phyloP scores from a whole-genome alignment of 345 rosid genomes.

The Acer yangbiense region DNA sequence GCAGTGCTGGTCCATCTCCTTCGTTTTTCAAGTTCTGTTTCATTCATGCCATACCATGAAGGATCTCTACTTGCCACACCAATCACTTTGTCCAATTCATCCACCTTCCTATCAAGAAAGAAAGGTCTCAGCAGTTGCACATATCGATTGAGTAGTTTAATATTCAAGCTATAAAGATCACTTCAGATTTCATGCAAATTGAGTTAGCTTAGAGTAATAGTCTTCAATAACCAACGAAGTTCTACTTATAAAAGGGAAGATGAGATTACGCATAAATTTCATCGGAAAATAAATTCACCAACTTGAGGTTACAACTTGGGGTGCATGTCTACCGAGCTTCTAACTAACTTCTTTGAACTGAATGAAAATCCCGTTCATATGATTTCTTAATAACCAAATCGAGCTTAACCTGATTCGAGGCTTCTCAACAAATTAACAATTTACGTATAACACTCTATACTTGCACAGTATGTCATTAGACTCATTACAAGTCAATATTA shows the following conservation, averaged over 20 bases:
- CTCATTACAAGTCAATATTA: background rate
- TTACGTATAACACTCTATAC: background rate
- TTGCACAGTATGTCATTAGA: background rate
- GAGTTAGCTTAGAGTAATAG: background rate
- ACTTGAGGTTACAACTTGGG: background rate
- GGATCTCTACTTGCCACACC: slow-evolving; percentile 88
- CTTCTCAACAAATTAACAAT: no score
- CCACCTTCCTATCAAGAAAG: slow-evolving; percentile 85
- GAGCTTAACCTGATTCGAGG: background rate
- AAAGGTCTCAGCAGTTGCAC: slow-evolving; percentile 47
- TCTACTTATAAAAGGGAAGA: background rate
- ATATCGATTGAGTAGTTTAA: slow-evolving; percentile 10
- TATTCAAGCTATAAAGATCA: background rate
- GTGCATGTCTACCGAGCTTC: background rate
- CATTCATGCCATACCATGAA: slow-evolving; percentile 82
- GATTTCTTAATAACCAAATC: background rate
- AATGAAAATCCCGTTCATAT: no score
- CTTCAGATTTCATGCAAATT: background rate
- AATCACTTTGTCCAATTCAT: slow-evolving; percentile 90
- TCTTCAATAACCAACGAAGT: background rate
- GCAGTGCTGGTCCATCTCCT: slow-evolving; percentile 92
- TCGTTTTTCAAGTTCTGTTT: slow-evolving; percentile 78
- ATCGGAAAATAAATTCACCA: background rate
- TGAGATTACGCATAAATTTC: background rate
- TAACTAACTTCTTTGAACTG: background rate